phyloP scores from a whole-genome alignment of 371 early-diverging fungal genomes.

The Saksenaea vasiformis region DNA sequence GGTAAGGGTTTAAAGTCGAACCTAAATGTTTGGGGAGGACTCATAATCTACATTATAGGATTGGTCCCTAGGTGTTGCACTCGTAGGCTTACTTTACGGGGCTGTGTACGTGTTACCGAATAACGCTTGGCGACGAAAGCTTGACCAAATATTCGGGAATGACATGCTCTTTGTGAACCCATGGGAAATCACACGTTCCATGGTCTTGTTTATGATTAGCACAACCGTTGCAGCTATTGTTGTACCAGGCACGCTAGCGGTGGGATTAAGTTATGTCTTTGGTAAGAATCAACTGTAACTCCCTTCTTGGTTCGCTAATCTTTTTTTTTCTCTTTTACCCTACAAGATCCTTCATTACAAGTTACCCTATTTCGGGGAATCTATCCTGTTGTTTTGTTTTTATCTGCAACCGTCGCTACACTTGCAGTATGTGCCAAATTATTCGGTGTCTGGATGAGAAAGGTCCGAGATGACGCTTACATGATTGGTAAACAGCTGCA shows the following conservation, averaged over 20 bases:
- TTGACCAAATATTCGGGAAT: constrained; percentile 10
- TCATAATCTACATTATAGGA: constrained; percentile 28
- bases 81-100: constrained; percentile 38
- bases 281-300: constrained; percentile 13
- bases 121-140: constrained; percentile 16
- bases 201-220: not conserved
- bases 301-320: not conserved
- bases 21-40: constrained; percentile 3
- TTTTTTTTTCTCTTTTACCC: constrained; percentile 13
- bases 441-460: constrained; percentile 41
- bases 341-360: constrained; percentile 23
- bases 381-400: constrained; percentile 30
- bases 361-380: constrained; percentile 32
- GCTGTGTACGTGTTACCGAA: constrained; percentile 32
- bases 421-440: constrained; percentile 8
- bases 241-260: constrained; percentile 27
- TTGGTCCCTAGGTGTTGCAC: constrained; percentile 52
- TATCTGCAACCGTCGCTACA: not conserved
- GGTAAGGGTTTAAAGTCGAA: not conserved
- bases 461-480: constrained; percentile 60
- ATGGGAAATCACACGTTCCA: not conserved
- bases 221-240: constrained; percentile 13
- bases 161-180: constrained; percentile 6
- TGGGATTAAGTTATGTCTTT: constrained; percentile 9
- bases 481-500: constrained; percentile 61